These are phyloP conservation scores for Globisporangium cylindrosporum DNA, from an alignment of 352 stramenopile genomes.

Conservation along the genomic window DNA sequence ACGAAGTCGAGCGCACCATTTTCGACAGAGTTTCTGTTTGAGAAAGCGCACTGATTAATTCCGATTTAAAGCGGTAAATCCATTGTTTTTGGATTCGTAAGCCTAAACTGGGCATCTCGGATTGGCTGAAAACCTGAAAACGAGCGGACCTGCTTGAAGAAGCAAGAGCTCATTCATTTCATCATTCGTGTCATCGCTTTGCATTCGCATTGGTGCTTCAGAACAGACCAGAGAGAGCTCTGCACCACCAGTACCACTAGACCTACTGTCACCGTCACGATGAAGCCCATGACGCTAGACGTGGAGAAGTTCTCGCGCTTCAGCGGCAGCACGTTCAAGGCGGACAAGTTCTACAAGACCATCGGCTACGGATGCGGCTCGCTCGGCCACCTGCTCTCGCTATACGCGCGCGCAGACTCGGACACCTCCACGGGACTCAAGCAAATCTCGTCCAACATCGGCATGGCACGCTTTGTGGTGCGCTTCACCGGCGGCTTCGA, in stretches of 20 bases:
- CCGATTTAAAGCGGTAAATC: no score
- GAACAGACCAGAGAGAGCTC: neutral
- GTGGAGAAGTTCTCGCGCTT: slow-evolving; percentile 72
- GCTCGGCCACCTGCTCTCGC: slow-evolving; percentile 50
- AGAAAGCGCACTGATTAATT: no score
- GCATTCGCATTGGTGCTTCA: neutral
- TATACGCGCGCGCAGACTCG: slow-evolving; percentile 42
- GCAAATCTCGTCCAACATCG: slow-evolving; percentile 68
- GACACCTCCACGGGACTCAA: slow-evolving; percentile 54
- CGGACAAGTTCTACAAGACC: slow-evolving; percentile 86
- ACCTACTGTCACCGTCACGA: neutral
- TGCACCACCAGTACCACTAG: slow-evolving; percentile 2
- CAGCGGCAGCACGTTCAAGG: slow-evolving; percentile 51
- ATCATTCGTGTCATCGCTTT: neutral
- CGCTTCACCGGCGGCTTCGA: slow-evolving; percentile 78
- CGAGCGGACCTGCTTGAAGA: slow-evolving; percentile 6
- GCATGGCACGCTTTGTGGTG: slow-evolving; percentile 75
- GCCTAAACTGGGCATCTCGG: no score
- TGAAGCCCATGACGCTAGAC: slow-evolving; percentile 34
- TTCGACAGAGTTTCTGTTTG: no score
- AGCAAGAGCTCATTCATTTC: slow-evolving; percentile 6
- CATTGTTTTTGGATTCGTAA: no score
- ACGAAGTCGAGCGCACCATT: no score
- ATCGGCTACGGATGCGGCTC: slow-evolving; percentile 69
- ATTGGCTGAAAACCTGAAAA: neutral